Percentiles rank a stretch among this genome's conserved stretches.
phyloP scores from a whole-genome alignment of 768 basidiomycete species.

The Rhizopogon vesiculosus region DNA sequence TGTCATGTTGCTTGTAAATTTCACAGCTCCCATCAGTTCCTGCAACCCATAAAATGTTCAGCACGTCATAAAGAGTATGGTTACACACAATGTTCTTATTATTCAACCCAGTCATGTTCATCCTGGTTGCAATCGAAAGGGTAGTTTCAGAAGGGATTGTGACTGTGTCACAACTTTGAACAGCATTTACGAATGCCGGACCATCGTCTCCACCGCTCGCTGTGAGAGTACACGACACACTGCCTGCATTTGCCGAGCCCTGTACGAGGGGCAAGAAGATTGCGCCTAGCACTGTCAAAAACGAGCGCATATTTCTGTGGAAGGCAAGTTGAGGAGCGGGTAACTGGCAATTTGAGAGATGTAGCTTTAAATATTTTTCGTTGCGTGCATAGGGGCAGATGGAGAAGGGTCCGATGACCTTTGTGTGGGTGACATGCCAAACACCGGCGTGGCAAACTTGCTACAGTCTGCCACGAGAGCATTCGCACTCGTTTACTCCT shows the following conservation, averaged over 20 bases:
- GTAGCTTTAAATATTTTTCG: neutral
- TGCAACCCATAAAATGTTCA: conserved; percentile 13
- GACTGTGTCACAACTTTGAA: conserved; percentile 36
- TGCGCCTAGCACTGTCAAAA: neutral
- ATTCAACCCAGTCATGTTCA: conserved; percentile 49
- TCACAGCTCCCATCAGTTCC: conserved; percentile 47
- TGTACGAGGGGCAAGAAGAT: neutral
- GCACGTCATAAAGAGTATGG: conserved; percentile 5
- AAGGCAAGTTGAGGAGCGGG: neutral
- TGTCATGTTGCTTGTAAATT: conserved; percentile 43
- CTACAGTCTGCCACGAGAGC: too few relatives aligned
- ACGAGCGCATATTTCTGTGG: neutral
- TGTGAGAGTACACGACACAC: conserved; percentile 33
- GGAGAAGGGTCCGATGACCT: neutral
- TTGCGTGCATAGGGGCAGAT: neutral
- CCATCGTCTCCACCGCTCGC: conserved; percentile 49
- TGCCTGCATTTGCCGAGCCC: neutral
- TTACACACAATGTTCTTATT: conserved; percentile 43
- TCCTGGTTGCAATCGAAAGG: conserved; percentile 42
- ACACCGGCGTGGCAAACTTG: too few relatives aligned
- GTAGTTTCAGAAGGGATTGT: conserved; percentile 41
- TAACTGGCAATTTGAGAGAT: neutral
- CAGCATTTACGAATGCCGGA: conserved; percentile 41
- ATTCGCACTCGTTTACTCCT: neutral
- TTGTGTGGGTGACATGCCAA: too few relatives aligned